phyloP scores from a whole-genome alignment of 1,284 basidiomycete species.

The Ceratobasidium papillatum region DNA sequence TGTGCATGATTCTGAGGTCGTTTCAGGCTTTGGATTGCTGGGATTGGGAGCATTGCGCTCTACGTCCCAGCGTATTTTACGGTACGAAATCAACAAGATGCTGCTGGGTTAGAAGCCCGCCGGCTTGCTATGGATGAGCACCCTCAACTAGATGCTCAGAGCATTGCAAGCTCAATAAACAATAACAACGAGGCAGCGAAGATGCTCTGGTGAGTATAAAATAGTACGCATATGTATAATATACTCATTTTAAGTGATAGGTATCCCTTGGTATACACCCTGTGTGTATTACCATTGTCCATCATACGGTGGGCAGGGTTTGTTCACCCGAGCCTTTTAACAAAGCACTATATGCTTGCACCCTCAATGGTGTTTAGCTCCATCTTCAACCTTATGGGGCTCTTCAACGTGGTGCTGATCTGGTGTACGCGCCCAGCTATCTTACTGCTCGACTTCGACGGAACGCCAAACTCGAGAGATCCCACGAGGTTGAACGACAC shows the following conservation, averaged over 20 bases:
- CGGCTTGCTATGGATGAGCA: neutral
- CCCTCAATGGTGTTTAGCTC: conserved; percentile 28
- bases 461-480: neutral
- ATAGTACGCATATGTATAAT: neutral
- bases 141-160: neutral
- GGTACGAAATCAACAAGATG: conserved; percentile 11
- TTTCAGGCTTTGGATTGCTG: conserved; percentile 36
- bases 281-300: conserved; percentile 18
- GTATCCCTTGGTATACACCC: conserved; percentile 25
- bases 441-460: conserved; percentile 11
- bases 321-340: neutral
- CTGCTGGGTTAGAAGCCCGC: neutral
- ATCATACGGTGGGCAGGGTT: conserved; percentile 35
- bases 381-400: conserved; percentile 27
- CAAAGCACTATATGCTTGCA: neutral
- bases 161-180: neutral
- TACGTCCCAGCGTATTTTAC: conserved; percentile 30
- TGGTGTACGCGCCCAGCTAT: conserved; percentile 13
- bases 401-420: conserved; percentile 13
- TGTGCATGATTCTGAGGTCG: neutral
- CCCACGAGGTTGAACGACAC: neutral
- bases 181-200: conserved; percentile 3
- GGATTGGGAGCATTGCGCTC: conserved; percentile 23
- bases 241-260: neutral
- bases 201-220: conserved; percentile 15